Evolutionary conservation across 2,329 filamentous ascomycete species (phyloP), one percentile per base, ranked within the genome.

Genomic region (Pestalotiopsis sp.): DNA sequence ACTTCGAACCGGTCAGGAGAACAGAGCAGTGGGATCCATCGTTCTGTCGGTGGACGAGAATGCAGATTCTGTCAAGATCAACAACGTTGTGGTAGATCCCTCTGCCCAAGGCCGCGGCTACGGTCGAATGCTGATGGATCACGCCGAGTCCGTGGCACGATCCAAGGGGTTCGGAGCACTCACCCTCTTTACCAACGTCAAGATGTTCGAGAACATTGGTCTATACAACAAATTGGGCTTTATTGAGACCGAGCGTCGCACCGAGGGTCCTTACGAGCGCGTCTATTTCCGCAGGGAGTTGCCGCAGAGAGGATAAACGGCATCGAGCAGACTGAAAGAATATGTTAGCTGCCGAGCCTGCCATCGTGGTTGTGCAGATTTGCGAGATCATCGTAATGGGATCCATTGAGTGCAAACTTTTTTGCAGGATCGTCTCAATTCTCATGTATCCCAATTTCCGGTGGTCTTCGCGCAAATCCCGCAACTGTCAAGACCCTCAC

Each of bases 281-380:
- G 80, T 81, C 0, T 82, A 78, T 65, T 82, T 78, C 67, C 74
- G 76, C 0, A 81, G 77, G 52, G 68, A 70, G 0, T 25, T 79
- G 13, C 9, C 11, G 31, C 31, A 36, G 31, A 36, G 31, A 38
- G 38, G 17, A 62, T 12, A n/a, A 39, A n/a, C 17, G 7, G 45
- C 45, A 52, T 7, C 14, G 20, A 52, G 20, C 20, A 52, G n/a
- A 20, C 17, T 52, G 45, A 45, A 17, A 45, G 17, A 17, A 45
- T 45, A 17, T 17, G 3, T 45, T 17, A 23, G 23, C 23, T 2
- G 23, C 23, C 23, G 23, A 23, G 45, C 0, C 17, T 52, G 17
- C 17, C 45, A 52, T 36, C 31, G 31, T 36, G 31, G 31, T 36
- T 36, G 45, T 52, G 17, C 45, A 36, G 14, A n/a, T 20, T 52